These are phyloP conservation scores for Wickerhamiella alocasiicola DNA, from an alignment of 805 yeast genomes.

Conservation along the genomic window DNA sequence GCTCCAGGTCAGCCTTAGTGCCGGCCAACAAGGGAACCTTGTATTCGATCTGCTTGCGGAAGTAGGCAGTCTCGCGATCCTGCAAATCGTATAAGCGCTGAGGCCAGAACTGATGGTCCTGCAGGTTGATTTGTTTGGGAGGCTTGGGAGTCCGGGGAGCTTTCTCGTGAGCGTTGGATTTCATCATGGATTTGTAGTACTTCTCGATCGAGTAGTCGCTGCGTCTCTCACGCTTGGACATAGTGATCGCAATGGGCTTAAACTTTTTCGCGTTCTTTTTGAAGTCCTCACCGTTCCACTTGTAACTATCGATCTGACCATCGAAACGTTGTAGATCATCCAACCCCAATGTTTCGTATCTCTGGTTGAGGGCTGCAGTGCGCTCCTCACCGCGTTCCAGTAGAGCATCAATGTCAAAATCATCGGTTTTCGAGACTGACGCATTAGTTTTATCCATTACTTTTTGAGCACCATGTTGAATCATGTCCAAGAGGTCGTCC, in stretches of 20 bases:
- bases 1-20: constrained; percentile 33
- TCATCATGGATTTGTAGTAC: constrained; percentile 67
- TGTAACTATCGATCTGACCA: constrained; percentile 58
- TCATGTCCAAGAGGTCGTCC: constrained; percentile 86
- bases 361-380: constrained; percentile 65
- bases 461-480: constrained; percentile 89
- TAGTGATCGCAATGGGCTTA: constrained; percentile 52
- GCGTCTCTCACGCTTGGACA: constrained; percentile 46
- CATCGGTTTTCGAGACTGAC: constrained; percentile 18
- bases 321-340: constrained; percentile 90
- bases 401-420: constrained; percentile 65
- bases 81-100: constrained; percentile 60
- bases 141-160: constrained; percentile 55
- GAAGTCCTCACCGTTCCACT: constrained; percentile 89
- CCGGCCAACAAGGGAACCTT: constrained; percentile 52
- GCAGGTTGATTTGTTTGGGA: constrained; percentile 70
- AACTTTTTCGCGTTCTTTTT: constrained; percentile 36
- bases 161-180: constrained; percentile 35
- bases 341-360: constrained; percentile 73
- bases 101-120: constrained; percentile 87
- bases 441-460: constrained; percentile 47
- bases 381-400: constrained; percentile 69
- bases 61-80: constrained; percentile 70
- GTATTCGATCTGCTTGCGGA: constrained; percentile 53
- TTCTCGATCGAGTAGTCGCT: constrained; percentile 74